Conservation (phyloP, 768 basidiomycete species). For the Boletus vinaceobasis region DNA sequence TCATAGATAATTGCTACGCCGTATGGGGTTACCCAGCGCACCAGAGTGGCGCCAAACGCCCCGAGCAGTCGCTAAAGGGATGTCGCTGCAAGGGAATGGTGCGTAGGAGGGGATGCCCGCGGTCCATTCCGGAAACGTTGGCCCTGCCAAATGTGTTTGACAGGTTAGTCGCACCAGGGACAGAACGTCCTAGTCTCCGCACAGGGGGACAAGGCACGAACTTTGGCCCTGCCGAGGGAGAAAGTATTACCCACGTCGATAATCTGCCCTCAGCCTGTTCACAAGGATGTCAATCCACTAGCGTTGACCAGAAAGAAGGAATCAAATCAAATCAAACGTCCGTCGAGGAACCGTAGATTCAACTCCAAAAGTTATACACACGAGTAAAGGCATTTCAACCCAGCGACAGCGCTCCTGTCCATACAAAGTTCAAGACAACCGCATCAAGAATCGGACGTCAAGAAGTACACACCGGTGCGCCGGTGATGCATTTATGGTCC, state of each 20-base stretch:
- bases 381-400: not conserved
- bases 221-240: not conserved
- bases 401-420: not conserved
- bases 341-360: not conserved
- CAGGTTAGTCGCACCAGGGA: not conserved
- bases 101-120: not conserved
- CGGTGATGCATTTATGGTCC: not conserved
- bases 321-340: not conserved
- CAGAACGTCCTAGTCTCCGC: not conserved
- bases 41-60: not conserved
- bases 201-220: too few relatives aligned
- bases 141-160: not conserved
- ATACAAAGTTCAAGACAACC: not conserved
- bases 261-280: not conserved
- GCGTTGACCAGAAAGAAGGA: not conserved
- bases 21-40: not conserved
- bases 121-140: not conserved
- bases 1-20: not conserved
- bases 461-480: not conserved
- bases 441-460: not conserved
- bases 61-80: not conserved
- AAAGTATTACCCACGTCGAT: not conserved
- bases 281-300: not conserved
- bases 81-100: not conserved
- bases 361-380: not conserved